Evolutionary conservation across 768 basidiomycete genomes (phyloP).

Genomic region (Mycena albidolilacea): DNA sequence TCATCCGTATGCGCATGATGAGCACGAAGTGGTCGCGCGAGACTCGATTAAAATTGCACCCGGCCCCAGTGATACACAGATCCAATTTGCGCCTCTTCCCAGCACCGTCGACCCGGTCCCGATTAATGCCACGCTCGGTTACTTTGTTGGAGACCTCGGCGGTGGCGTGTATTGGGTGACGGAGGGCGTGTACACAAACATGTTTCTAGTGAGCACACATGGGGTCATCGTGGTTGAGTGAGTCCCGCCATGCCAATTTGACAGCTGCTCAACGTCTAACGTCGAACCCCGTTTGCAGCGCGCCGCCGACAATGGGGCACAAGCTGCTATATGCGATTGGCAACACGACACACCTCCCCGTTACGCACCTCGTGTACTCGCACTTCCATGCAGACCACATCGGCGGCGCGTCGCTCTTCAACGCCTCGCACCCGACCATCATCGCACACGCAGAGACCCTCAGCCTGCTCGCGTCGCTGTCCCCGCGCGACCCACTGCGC

Average conservation of each 20-base stretch:
- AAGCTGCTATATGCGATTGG: conserved; percentile 26
- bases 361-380: too few relatives aligned
- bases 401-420: too few relatives aligned
- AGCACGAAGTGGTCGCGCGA: conserved; percentile 21
- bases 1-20: conserved; percentile 23
- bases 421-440: too few relatives aligned
- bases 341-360: conserved; percentile 9
- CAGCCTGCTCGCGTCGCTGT: conserved; percentile 20
- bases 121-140: conserved; percentile 20
- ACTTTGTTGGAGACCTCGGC: neutral
- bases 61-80: conserved; percentile 27
- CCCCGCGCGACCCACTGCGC: conserved; percentile 17
- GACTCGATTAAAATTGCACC: conserved; percentile 19
- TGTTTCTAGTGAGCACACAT: neutral
- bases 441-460: neutral
- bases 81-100: conserved; percentile 27
- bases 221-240: neutral
- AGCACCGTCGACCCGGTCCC: conserved; percentile 18
- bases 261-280: too few relatives aligned
- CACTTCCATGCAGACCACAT: too few relatives aligned
- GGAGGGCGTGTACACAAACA: conserved; percentile 21
- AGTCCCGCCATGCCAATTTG: too few relatives aligned
- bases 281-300: too few relatives aligned
- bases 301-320: conserved; percentile 3
- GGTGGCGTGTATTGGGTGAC: conserved; percentile 12